A percentile compares a stretch with the other conserved stretches of the same genome.
These are phyloP conservation scores for Colletotrichum sublineola DNA, from an alignment of 2,329 filamentous ascomycete genomes.

Conservation along the genomic window DNA sequence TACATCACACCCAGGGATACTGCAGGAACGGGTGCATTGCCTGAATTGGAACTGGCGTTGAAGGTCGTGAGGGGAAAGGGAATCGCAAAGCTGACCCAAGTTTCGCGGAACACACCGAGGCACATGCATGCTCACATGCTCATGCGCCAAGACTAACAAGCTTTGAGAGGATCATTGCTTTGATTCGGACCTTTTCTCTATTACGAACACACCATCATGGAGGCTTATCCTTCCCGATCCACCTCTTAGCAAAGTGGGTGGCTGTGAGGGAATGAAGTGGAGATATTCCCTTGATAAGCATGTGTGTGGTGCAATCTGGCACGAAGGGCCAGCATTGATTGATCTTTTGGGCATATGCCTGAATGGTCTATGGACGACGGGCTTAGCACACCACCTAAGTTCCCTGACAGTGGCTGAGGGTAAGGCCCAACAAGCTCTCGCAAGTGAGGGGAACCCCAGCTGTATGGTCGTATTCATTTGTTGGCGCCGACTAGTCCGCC, in stretches of 20 bases:
- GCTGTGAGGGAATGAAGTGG: too few relatives aligned
- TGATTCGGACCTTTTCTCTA: conserved; percentile 6
- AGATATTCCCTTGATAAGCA: too few relatives aligned
- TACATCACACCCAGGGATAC: conserved; percentile 15
- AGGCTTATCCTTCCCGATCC: not conserved
- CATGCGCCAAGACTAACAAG: not conserved
- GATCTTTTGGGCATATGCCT: too few relatives aligned
- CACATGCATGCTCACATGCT: conserved; percentile 34
- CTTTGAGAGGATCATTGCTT: not conserved
- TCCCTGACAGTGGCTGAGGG: too few relatives aligned
- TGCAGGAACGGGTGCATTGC: conserved; percentile 33
- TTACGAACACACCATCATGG: not conserved
- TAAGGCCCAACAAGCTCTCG: not conserved
- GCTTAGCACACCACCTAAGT: too few relatives aligned
- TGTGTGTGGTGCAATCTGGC: too few relatives aligned
- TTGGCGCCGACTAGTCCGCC: not conserved
- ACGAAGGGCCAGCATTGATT: too few relatives aligned
- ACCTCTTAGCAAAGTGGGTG: conserved; percentile 11
- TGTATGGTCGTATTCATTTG: conserved; percentile 19
- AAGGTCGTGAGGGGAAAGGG: conserved; percentile 13
- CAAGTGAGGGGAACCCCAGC: conserved; percentile 28
- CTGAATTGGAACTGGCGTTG: conserved; percentile 21
- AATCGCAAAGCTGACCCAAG: conserved; percentile 13
- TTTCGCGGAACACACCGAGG: conserved; percentile 31
- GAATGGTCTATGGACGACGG: too few relatives aligned